A percentile compares a stretch with the other conserved stretches of the same genome.
Evolutionary conservation across 441 rosid species (phyloP).

Genomic region (Euphorbia celastroides): DNA sequence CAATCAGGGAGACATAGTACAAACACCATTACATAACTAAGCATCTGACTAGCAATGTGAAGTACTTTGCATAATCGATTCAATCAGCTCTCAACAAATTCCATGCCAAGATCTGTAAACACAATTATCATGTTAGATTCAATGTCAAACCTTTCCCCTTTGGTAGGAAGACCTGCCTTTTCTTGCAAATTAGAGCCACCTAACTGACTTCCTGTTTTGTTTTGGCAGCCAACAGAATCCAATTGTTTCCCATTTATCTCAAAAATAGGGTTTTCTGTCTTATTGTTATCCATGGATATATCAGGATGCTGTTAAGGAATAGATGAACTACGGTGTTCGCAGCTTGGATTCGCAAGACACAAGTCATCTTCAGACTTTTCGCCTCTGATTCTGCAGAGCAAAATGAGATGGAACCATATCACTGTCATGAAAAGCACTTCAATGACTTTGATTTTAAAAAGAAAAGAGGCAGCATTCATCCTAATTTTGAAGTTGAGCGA

Average conservation of each 20-base stretch:
- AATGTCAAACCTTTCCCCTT: constrained; percentile 61
- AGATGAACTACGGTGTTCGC: constrained; percentile 28
- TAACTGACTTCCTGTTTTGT: constrained; percentile 35
- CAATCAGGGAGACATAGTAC: background rate
- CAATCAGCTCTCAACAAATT: background rate
- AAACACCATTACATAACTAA: constrained; percentile 5
- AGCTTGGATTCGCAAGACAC: constrained; percentile 43
- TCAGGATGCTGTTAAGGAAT: constrained; percentile 38
- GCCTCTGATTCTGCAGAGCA: constrained; percentile 31
- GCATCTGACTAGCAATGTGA: background rate
- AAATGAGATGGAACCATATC: constrained; percentile 11
- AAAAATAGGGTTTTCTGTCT: constrained; percentile 31
- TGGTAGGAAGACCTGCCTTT: constrained; percentile 24
- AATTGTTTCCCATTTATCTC: constrained; percentile 38
- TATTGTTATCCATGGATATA: constrained; percentile 33
- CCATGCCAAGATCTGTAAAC: constrained; percentile 9
- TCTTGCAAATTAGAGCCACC: constrained; percentile 31
- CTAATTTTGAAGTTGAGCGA: background rate
- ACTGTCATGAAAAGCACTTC: background rate
- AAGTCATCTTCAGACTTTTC: constrained; percentile 75
- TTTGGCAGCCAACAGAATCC: constrained; percentile 35
- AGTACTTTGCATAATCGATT: constrained; percentile 1
- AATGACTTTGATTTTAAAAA: background rate
- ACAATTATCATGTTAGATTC: constrained; percentile 19
- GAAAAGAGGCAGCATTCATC: background rate